Percentiles rank a stretch among this genome's conserved stretches.
phyloP scores from a whole-genome alignment of 768 basidiomycete genomes.

The Russula abietina region DNA sequence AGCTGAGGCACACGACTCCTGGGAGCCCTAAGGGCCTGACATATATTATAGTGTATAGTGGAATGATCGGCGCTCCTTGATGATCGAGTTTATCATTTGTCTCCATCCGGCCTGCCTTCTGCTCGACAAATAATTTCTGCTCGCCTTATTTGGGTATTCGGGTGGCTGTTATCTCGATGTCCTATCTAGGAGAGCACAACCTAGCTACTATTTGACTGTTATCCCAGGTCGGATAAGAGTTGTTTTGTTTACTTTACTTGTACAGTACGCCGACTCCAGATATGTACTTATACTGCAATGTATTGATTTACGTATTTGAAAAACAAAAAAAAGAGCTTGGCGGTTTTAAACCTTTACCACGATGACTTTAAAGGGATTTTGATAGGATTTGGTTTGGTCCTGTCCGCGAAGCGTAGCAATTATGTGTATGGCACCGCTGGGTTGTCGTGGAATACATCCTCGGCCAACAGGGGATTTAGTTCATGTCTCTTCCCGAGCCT shows the following conservation, averaged over 20 bases:
- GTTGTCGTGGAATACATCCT: slow-evolving; percentile 15
- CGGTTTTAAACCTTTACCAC: no score
- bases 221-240: background rate
- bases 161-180: background rate
- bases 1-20: slow-evolving; percentile 5
- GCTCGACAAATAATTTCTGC: background rate
- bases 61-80: background rate
- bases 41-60: no score
- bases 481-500: background rate
- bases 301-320: background rate
- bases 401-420: background rate
- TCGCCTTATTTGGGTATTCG: background rate
- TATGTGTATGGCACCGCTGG: background rate
- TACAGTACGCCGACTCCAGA: background rate
- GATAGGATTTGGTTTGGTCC: background rate
- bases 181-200: background rate
- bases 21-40: background rate
- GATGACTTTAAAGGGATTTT: background rate
- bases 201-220: background rate
- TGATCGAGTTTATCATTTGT: background rate
- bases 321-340: background rate
- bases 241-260: background rate
- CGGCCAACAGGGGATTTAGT: background rate
- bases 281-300: background rate
- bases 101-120: no score